A percentile compares a stretch with the other conserved stretches of the same genome.
Evolutionary conservation across 768 basidiomycete species (phyloP).

Genomic region (Phylloporus scabripes): DNA sequence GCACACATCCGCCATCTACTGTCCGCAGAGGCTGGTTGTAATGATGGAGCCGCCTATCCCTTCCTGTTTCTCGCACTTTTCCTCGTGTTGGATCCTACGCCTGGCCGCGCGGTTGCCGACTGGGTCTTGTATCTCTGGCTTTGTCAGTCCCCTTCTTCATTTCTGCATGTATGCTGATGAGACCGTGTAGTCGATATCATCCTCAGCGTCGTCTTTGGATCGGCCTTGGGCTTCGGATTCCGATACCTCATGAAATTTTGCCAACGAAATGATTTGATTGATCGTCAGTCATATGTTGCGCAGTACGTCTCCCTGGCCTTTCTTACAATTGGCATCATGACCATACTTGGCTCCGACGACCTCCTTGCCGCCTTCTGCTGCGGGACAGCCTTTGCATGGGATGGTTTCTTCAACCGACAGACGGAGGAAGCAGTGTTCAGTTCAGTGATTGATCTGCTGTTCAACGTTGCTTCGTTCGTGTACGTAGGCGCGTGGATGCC

Average conservation of each 20-base stretch:
- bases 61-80: conserved; percentile 90
- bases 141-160: conserved; percentile 46
- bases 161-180: conserved; percentile 2
- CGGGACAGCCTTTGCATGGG: conserved; percentile 96
- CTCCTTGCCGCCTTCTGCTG: conserved; percentile 92
- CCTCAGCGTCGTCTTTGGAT: conserved; percentile 70
- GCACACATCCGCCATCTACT: conserved; percentile 67
- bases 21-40: conserved; percentile 81
- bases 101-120: conserved; percentile 64
- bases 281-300: conserved; percentile 91
- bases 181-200: conserved; percentile 62
- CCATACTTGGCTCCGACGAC: conserved; percentile 87
- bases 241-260: conserved; percentile 93
- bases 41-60: conserved; percentile 96
- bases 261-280: conserved; percentile 79
- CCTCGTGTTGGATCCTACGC: conserved; percentile 62
- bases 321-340: conserved; percentile 78
- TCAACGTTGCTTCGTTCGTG: conserved; percentile 93
- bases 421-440: conserved; percentile 95
- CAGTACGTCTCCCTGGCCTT: conserved; percentile 84
- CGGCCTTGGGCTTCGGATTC: conserved; percentile 69
- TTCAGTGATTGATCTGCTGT: conserved; percentile 92
- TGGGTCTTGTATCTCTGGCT: conserved; percentile 90
- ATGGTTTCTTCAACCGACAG: conserved; percentile 88
- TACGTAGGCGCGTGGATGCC: conserved; percentile 99